These are phyloP conservation scores for Chytriomyces sp. DNA, from an alignment of 192 early-diverging fungal species.

Conservation along the genomic window DNA sequence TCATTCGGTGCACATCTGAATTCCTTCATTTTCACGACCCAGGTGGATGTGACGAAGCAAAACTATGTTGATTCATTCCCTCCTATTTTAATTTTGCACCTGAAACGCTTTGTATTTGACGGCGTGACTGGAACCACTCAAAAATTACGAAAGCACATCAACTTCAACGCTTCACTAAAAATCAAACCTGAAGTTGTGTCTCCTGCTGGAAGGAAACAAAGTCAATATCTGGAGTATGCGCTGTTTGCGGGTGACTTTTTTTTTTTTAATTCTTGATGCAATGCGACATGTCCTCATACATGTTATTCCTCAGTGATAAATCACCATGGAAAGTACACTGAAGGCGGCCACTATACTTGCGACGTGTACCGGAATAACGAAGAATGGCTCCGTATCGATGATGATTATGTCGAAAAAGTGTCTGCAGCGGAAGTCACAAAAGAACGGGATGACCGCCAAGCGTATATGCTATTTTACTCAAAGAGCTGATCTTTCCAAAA, in stretches of 20 bases:
- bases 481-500: too few species aligned
- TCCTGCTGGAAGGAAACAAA: slow-evolving; percentile 36
- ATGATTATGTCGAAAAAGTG: slow-evolving; percentile 71
- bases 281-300: background rate
- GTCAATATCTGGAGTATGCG: slow-evolving; percentile 60
- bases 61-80: slow-evolving; percentile 80
- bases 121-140: slow-evolving; percentile 72
- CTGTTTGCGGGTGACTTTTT: slow-evolving; percentile 69
- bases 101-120: slow-evolving; percentile 92
- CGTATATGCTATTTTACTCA: slow-evolving; percentile 79
- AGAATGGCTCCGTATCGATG: slow-evolving; percentile 91
- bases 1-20: too few species aligned
- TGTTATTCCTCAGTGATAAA: slow-evolving; percentile 72
- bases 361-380: slow-evolving; percentile 74
- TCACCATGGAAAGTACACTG: slow-evolving; percentile 87
- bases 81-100: slow-evolving; percentile 87
- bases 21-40: background rate
- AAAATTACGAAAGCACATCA: slow-evolving; percentile 87
- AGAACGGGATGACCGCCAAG: slow-evolving; percentile 63
- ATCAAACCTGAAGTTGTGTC: slow-evolving; percentile 66
- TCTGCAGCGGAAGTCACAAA: slow-evolving; percentile 63
- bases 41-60: slow-evolving; percentile 81
- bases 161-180: slow-evolving; percentile 69
- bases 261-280: background rate
- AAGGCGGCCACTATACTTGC: slow-evolving; percentile 97